Percentiles rank a stretch among this genome's conserved stretches.
Conservation (phyloP, 441 rosid genomes). For the Sinapis alba region DNA sequence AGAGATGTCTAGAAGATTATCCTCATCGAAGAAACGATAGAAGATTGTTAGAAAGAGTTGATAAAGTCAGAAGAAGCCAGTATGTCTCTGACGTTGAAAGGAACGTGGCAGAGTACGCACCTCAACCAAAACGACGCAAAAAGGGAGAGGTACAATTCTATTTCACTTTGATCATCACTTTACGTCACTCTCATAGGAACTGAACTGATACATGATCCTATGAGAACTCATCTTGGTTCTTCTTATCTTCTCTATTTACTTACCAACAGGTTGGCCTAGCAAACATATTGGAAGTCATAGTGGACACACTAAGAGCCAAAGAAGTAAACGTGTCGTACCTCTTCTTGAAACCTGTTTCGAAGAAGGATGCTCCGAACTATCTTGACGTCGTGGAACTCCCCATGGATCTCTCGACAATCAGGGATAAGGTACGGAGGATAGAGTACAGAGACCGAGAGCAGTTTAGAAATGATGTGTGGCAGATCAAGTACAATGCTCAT, state of each 20-base stretch:
- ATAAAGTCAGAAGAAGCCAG: slow-evolving; percentile 61
- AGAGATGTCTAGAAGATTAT: slow-evolving; percentile 65
- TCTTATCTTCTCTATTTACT: not conserved
- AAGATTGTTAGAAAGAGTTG: slow-evolving; percentile 70
- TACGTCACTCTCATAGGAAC: not conserved
- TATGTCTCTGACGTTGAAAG: slow-evolving; percentile 54
- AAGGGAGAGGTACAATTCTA: slow-evolving; percentile 80
- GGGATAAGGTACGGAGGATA: slow-evolving; percentile 85
- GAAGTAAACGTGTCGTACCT: slow-evolving; percentile 70
- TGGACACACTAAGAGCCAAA: slow-evolving; percentile 66
- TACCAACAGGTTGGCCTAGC: slow-evolving; percentile 77
- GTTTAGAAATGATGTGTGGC: slow-evolving; percentile 93
- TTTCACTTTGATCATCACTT: not conserved
- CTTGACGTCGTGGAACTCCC: slow-evolving; percentile 60
- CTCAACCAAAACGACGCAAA: slow-evolving; percentile 87
- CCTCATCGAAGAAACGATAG: slow-evolving; percentile 60
- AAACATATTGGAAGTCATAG: slow-evolving; percentile 77
- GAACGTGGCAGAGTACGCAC: slow-evolving; percentile 53
- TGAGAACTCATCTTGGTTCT: slow-evolving; percentile 6
- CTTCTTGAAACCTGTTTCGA: slow-evolving; percentile 84
- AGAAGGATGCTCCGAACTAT: slow-evolving; percentile 95
- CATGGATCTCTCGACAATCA: slow-evolving; percentile 90
- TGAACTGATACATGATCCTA: not conserved
- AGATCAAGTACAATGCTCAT: slow-evolving; percentile 84
- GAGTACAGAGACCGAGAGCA: slow-evolving; percentile 74